Base-by-base conservation (phyloP, 139 green algal species). In the Volvox africanus region DNA sequence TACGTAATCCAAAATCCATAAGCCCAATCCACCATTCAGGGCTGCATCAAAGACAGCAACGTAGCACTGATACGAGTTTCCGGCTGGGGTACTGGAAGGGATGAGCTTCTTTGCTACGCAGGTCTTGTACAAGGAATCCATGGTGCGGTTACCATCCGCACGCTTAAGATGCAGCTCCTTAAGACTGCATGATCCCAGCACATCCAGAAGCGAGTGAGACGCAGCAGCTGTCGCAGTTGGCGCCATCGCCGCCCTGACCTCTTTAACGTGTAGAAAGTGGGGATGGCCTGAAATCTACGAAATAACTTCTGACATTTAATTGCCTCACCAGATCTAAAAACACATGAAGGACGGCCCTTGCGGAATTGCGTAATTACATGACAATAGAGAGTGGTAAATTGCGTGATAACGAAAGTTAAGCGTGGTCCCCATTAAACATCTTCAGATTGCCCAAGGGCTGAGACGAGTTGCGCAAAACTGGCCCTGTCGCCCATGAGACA, bases 1-100 rank as follows among this genome's bases (percentile, higher is more conserved):
- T 0, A 97, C 90, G 79, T 97, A 97, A 62, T 97, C 95, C 2
- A 94, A 68, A 14, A 96, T 88, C 79, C 95, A 87, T 50, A 89
- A 92, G 80, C 95, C 95, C 36, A 97, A 55, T n/a, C 87, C 61
- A 61, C 76, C 71, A 1, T 33, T 18, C n/a, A 91, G 55, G 14
- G 87, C 87, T 0, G 87, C 87, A 24, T 91, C 76, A 68, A 91
- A 91, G 22, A 91, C 87, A 2, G 87, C 87, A 18, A 85, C 61
- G 87, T 91, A 91, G 32, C 87, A 77, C 32, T 91, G 61, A 26
- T 35, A n/a, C 24, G 76, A 61, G 26, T 50, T 80, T 17, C 20
- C 71, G 61, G 76, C 87, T 18, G 87, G 76, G 75, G 61, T 61
- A 28, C 20, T 18, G 24, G 26, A 5, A 0, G 87, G 87, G 61